Percentiles rank a stretch among this genome's conserved stretches.
These are phyloP conservation scores for Xylaria bambusicola DNA, from an alignment of 495 filamentous ascomycete species.

Conservation along the genomic window DNA sequence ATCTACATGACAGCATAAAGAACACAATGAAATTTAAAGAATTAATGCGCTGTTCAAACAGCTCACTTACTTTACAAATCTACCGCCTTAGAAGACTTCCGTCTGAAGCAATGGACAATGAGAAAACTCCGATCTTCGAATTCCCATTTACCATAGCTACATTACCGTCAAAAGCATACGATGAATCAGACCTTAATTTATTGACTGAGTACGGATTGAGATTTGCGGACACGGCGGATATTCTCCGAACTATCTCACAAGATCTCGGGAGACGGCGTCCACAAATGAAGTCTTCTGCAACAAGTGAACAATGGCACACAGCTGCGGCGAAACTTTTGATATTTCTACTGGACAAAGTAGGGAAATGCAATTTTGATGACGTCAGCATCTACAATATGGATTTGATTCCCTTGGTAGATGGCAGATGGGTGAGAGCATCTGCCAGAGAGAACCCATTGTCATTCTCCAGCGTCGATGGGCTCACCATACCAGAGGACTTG, in stretches of 20 bases:
- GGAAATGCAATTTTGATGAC: no score
- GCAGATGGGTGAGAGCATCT: conserved; percentile 17
- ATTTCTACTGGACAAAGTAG: neutral
- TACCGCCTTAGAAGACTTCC: neutral
- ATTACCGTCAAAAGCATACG: neutral
- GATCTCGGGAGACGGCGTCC: neutral
- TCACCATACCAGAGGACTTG: neutral
- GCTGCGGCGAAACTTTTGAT: neutral
- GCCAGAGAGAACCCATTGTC: conserved; percentile 18
- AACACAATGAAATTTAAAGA: neutral
- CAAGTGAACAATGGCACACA: conserved; percentile 1
- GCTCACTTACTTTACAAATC: neutral
- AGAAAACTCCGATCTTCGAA: neutral
- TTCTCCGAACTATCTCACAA: neutral
- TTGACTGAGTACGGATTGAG: neutral
- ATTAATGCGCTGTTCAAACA: neutral
- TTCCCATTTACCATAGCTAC: neutral
- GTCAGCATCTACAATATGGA: conserved; percentile 17
- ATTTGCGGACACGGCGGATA: neutral
- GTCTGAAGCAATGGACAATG: neutral
- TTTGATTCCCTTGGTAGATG: conserved; percentile 17
- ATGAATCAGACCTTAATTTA: neutral
- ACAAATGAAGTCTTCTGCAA: neutral
- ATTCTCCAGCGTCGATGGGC: neutral
- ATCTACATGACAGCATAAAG: neutral